Conservation (phyloP, 1,284 basidiomycete genomes). For the Neolentinus lepideus region DNA sequence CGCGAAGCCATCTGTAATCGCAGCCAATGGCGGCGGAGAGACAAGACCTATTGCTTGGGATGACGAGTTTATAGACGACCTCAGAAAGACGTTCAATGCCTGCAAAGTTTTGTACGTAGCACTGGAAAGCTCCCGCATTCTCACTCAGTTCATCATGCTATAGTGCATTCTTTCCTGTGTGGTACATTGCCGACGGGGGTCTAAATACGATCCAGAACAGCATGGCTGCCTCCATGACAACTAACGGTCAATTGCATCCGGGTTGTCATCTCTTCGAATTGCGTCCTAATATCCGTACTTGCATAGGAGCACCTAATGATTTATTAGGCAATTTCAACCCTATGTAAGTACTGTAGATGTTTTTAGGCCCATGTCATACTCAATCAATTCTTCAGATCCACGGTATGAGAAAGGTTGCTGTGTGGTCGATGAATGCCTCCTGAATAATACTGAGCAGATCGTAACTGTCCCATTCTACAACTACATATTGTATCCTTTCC, state of each 20-base stretch:
- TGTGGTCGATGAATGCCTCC: too few species aligned
- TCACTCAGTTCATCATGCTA: too few species aligned
- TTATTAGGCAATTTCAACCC: constrained; percentile 55
- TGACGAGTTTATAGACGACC: constrained; percentile 53
- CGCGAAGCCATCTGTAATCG: constrained; percentile 40
- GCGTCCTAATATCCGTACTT: too few species aligned
- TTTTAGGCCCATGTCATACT: too few species aligned
- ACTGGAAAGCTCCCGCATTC: too few species aligned
- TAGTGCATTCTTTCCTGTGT: constrained; percentile 49
- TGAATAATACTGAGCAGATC: constrained; percentile 41
- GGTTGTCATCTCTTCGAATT: too few species aligned
- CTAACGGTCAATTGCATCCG: too few species aligned
- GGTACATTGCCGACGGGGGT: constrained; percentile 45
- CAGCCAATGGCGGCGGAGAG: constrained; percentile 15
- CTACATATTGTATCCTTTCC: constrained; percentile 45
- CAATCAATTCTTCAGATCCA: too few species aligned
- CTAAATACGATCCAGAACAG: too few species aligned
- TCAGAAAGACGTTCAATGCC: constrained; percentile 54
- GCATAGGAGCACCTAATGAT: constrained; percentile 57
- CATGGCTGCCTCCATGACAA: too few species aligned
- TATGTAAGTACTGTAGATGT: too few species aligned
- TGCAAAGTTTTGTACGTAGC: constrained; percentile 67
- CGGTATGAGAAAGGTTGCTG: too few species aligned
- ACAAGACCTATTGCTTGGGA: constrained; percentile 35
- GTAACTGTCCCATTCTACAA: constrained; percentile 44